Evolutionary conservation across 805 yeast genomes (phyloP), one percentile per base, ranked within the genome.

Genomic region (Wickerhamomyces queroliae): DNA sequence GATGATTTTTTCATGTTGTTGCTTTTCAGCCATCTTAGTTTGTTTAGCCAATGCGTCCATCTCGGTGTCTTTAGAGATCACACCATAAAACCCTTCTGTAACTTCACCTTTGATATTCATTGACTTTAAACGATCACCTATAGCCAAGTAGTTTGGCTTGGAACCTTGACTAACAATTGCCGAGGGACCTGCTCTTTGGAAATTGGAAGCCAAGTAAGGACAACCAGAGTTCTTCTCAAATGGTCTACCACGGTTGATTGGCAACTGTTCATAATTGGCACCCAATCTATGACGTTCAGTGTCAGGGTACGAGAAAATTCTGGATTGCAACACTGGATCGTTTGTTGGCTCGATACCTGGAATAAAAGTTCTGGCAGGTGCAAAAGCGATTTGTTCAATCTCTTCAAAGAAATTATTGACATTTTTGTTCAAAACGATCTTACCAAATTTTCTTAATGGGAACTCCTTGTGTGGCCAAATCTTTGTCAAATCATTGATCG

Each of bases 231-330:
- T 54, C 27, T 37, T 40, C 10, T 47, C 53, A 37, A 55, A 53
- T 18, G 60, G 55, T 36, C 61, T 49, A 31, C 74, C 69, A 38
- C 62, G 61, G 64, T 80, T 80, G 48, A 78, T 80, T 7, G 87
- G 87, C 46, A 80, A 62, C 55, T 80, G 87, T 40, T 72, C 67
- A 64, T 73, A 80, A 64, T 80, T 83, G 34, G 72, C 62, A 43
- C 90, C 90, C 53, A 83, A 70, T 62, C 91, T 75, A 68, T 82
- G 78, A 58, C 86, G 77, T 63, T 80, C 87, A 33, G 90, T 80
- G 63, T 83, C 90, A 41, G 80, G 72, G 66, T 83, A 82, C 19
- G 89, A 79, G 63, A 80, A 83, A 52, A 83, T 67, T 63, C 90
- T 78, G 23, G 84, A 74, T 66, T 83, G 89, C 62, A 83, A 67